phyloP scores from a whole-genome alignment of 1,139 yeast species.

The Diutina ranongensis region DNA sequence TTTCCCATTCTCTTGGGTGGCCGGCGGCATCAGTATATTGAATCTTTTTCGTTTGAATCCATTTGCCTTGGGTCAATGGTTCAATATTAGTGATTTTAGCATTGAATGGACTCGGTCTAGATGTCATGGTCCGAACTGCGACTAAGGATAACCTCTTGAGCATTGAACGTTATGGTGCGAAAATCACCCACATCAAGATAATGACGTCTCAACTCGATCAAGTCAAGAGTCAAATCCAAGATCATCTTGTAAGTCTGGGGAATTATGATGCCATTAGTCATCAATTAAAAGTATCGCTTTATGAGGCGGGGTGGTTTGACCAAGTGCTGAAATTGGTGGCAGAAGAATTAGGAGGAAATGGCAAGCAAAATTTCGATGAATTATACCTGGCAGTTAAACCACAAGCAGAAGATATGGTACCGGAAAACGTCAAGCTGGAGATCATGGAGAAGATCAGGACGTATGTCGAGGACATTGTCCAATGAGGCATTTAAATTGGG shows the following conservation, averaged over 20 bases:
- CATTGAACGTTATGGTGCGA: too few relatives aligned
- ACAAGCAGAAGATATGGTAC: constrained; percentile 58
- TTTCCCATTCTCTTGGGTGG: constrained; percentile 68
- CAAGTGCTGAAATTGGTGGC: constrained; percentile 50
- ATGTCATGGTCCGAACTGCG: not conserved
- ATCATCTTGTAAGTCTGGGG: constrained; percentile 64
- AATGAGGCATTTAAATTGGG: constrained; percentile 12
- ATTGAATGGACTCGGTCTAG: constrained; percentile 18
- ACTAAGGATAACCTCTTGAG: not conserved
- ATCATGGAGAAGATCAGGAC: constrained; percentile 45
- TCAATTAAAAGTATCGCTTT: constrained; percentile 49
- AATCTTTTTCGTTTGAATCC: constrained; percentile 44
- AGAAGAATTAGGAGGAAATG: constrained; percentile 21
- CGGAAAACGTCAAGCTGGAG: constrained; percentile 50
- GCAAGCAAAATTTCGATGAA: constrained; percentile 37
- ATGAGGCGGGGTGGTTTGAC: constrained; percentile 82
- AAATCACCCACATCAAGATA: too few relatives aligned
- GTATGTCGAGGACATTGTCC: constrained; percentile 46
- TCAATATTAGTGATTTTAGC: constrained; percentile 24
- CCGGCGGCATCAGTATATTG: constrained; percentile 66
- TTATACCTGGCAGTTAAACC: constrained; percentile 47
- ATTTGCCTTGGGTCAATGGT: constrained; percentile 22
- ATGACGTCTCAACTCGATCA: constrained; percentile 4
- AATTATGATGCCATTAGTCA: constrained; percentile 63
- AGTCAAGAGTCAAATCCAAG: constrained; percentile 52